phyloP scores from a whole-genome alignment of 2,329 filamentous ascomycete species.

The Fusarium sublunatum region DNA sequence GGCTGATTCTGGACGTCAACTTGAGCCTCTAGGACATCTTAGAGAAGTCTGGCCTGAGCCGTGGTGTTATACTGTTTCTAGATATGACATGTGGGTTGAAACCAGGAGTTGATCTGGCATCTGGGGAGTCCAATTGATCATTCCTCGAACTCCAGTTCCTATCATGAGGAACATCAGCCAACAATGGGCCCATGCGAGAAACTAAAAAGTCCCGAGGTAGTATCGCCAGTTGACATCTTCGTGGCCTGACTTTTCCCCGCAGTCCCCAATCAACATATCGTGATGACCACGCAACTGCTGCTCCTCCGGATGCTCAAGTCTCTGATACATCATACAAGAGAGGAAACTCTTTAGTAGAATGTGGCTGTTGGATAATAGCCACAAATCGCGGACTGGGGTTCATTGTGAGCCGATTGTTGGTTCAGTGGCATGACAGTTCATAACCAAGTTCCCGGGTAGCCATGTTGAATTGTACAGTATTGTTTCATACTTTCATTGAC shows the following conservation, averaged over 20 bases:
- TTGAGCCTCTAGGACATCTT: not conserved
- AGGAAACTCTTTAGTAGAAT: constrained; percentile 6
- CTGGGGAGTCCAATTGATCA: constrained; percentile 4
- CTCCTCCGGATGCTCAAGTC: constrained; percentile 11
- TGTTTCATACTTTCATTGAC: not conserved
- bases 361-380: not conserved
- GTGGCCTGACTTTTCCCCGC: constrained; percentile 36
- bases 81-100: constrained; percentile 15
- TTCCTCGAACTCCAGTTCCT: constrained; percentile 1
- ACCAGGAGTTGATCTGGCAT: not conserved
- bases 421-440: constrained; percentile 37
- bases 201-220: constrained; percentile 7
- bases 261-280: constrained; percentile 20
- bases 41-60: constrained; percentile 5
- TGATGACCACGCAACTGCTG: constrained; percentile 33
- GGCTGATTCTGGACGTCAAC: constrained; percentile 14
- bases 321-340: constrained; percentile 15
- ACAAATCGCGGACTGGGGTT: constrained; percentile 21
- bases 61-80: constrained; percentile 1
- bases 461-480: not conserved
- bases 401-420: constrained; percentile 33
- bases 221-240: constrained; percentile 12
- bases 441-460: constrained; percentile 14
- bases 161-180: constrained; percentile 11
- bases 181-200: constrained; percentile 25